Base-by-base conservation (phyloP, 2,329 filamentous ascomycete genomes). In the Shiraia sp. region DNA sequence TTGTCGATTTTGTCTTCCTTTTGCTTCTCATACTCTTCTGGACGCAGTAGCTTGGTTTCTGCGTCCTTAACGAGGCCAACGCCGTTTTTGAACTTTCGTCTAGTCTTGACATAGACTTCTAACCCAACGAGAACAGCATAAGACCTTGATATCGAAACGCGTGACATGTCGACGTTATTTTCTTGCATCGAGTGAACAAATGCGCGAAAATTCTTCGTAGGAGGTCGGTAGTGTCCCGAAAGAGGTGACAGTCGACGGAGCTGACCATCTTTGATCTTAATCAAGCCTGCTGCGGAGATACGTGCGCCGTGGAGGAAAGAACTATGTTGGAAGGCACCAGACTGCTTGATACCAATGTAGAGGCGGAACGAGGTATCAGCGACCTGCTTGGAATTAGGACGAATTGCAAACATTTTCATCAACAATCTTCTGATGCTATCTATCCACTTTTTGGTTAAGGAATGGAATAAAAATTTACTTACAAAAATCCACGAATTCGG, bases 401-500 rank as follows among this genome's bases (percentile, higher is more conserved):
- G 17, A 16, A 4, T 4, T 6, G 27, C 16, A 16, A 16, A 33
- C n/a, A n/a, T n/a, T n/a, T n/a, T n/a, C n/a, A n/a, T n/a, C n/a
- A n/a, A n/a, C n/a, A n/a, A n/a, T n/a, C n/a, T n/a, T n/a, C n/a
- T n/a, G n/a, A n/a, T n/a, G n/a, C n/a, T n/a, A n/a, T n/a, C n/a
- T n/a, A n/a, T n/a, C n/a, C n/a, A n/a, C n/a, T n/a, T n/a, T n/a
- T n/a, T 2, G 10, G 4, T 6, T 5, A 2, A 24, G 10, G 14
- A 7, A 29, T 6, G 4, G 8, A 22, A 22, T 22, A 8, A 22
- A 22, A 22, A 5, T 8, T 8, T 8, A 57, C 72, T 55, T 51
- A 78, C 90, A 59, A 95, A 96, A 51, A 96, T 95, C 91, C 91
- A 96, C 4, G 88, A 93, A 60, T 92, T 91, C 49, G 90, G 90